These are phyloP conservation scores for Sarocladium kiliense DNA, from an alignment of 2,329 filamentous ascomycete genomes.

Conservation along the genomic window DNA sequence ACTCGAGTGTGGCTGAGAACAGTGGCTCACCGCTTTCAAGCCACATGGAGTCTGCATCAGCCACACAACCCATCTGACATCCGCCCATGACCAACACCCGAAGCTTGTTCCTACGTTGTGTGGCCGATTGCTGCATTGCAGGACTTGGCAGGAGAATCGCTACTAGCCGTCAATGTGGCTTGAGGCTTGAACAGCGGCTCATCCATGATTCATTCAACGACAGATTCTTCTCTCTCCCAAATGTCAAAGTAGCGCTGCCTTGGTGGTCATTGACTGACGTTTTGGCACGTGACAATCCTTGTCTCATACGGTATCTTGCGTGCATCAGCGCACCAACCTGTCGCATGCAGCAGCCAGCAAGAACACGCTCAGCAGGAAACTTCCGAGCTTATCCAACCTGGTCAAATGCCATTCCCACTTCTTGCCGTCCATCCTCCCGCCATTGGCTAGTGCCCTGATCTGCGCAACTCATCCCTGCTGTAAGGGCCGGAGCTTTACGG, in stretches of 20 bases:
- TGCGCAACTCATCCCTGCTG: not conserved
- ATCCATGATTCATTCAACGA: no score
- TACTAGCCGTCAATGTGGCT: not conserved
- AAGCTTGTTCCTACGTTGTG: not conserved
- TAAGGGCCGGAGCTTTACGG: not conserved
- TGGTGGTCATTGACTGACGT: not conserved
- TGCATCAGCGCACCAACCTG: no score
- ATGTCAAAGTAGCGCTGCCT: no score
- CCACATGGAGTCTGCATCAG: not conserved
- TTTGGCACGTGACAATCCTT: not conserved
- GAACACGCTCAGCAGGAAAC: no score
- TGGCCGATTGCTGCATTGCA: not conserved
- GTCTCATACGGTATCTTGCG: no score
- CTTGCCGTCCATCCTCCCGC: not conserved
- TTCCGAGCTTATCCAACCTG: not conserved
- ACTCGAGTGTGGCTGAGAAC: not conserved
- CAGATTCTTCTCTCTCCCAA: no score
- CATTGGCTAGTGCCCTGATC: constrained; percentile 4
- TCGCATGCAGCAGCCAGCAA: no score
- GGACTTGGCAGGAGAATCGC: not conserved
- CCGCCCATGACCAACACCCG: not conserved
- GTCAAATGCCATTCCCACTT: not conserved
- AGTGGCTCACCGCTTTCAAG: not conserved
- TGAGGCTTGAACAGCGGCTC: not conserved
- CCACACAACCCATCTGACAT: not conserved